Conservation (phyloP, 2,329 filamentous ascomycete species). For the Cladosporium halotolerans region DNA sequence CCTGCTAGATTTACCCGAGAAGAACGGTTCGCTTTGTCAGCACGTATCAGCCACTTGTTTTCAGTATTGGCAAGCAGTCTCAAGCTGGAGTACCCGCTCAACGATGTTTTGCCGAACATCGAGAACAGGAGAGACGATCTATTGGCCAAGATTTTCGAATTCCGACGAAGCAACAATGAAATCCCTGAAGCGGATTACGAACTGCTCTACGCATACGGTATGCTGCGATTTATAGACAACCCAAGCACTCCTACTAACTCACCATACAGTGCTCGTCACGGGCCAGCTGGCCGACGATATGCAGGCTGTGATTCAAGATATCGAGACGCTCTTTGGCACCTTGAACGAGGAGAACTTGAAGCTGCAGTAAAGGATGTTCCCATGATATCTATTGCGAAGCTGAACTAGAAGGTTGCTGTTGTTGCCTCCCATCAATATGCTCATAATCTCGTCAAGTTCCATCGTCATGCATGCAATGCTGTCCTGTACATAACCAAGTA, state of each 20-base stretch:
- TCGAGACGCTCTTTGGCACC: conserved; percentile 54
- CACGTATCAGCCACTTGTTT: conserved; percentile 82
- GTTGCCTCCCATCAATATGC: too few species aligned
- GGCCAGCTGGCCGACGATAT: conserved; percentile 39
- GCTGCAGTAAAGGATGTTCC: conserved; percentile 38
- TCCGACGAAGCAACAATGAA: conserved; percentile 60
- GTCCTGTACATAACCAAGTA: too few species aligned
- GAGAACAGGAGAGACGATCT: conserved; percentile 73
- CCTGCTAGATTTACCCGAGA: conserved; percentile 58
- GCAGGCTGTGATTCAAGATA: conserved; percentile 23
- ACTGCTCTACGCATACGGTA: conserved; percentile 82
- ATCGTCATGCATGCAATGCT: too few species aligned
- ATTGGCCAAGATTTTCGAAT: conserved; percentile 81
- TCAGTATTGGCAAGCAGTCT: conserved; percentile 84
- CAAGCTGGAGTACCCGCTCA: conserved; percentile 90
- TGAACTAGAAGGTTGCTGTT: too few species aligned
- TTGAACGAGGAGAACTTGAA: conserved; percentile 56
- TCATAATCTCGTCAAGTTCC: too few species aligned
- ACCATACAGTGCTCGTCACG: conserved; percentile 52
- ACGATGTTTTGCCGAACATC: conserved; percentile 79
- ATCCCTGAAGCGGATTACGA: conserved; percentile 75
- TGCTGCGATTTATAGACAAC: conserved; percentile 18
- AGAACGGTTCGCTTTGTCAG: conserved; percentile 75
- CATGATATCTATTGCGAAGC: neutral
- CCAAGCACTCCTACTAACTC: conserved; percentile 1